phyloP scores from a whole-genome alignment of 495 filamentous ascomycete species.

The Xylaria palmicola region DNA sequence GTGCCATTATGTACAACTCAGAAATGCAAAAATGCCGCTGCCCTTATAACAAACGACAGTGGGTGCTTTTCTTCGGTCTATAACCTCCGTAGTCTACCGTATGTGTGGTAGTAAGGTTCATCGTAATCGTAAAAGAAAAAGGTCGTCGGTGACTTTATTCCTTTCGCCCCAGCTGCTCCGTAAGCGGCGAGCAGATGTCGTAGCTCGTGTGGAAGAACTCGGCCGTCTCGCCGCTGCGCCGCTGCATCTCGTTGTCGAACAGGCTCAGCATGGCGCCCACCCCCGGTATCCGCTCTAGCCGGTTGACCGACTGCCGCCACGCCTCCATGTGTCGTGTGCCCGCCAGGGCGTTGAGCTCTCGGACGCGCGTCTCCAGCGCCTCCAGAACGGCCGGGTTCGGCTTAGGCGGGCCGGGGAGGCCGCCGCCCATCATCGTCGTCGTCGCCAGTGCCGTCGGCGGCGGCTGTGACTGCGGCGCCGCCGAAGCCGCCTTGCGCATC shows the following conservation, averaged over 20 bases:
- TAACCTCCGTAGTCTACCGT: no score
- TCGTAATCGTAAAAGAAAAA: neutral
- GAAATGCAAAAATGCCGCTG: neutral
- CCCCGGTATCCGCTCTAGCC: constrained; percentile 11
- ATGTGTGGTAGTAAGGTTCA: no score
- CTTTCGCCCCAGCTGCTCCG: constrained; percentile 11
- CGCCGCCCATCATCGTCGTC: neutral
- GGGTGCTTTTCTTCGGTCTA: no score
- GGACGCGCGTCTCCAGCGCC: constrained; percentile 13
- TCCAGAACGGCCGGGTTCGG: constrained; percentile 7
- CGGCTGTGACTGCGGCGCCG: no score
- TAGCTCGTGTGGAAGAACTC: constrained; percentile 16
- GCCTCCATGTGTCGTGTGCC: constrained; percentile 10
- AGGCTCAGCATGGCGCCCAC: constrained; percentile 18
- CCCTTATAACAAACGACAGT: no score
- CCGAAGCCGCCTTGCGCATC: constrained; percentile 13
- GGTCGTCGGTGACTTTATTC: neutral
- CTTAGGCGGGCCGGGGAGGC: neutral
- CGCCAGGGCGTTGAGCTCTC: constrained; percentile 15
- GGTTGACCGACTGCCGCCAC: constrained; percentile 11
- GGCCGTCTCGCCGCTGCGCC: constrained; percentile 15
- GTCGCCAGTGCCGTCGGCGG: no score
- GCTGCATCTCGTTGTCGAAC: constrained; percentile 15
- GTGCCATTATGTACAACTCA: constrained; percentile 10
- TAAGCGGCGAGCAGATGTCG: constrained; percentile 5